Conservation (phyloP, 1,284 basidiomycete genomes). For the Butyriboletus appendiculatus region DNA sequence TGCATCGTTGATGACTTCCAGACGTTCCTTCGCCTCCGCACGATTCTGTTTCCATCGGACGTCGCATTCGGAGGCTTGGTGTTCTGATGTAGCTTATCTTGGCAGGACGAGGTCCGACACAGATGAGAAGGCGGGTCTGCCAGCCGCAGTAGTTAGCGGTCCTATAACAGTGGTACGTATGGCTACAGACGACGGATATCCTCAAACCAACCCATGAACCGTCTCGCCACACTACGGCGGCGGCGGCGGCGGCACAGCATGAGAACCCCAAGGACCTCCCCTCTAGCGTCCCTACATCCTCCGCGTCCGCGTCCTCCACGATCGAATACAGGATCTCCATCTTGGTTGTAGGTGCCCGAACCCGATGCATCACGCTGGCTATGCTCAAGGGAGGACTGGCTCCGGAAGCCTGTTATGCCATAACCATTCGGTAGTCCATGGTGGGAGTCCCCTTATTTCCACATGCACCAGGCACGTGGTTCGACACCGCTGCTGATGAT, state of each 20-base stretch:
- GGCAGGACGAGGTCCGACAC: too few species aligned
- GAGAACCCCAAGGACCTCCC: conserved; percentile 38
- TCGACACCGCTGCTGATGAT: conserved; percentile 1
- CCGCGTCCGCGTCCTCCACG: conserved; percentile 46
- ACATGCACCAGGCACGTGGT: conserved; percentile 1
- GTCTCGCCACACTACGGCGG: neutral
- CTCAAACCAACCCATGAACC: neutral
- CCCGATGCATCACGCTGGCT: neutral
- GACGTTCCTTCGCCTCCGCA: too few species aligned
- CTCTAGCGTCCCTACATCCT: conserved; percentile 45
- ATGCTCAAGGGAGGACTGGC: conserved; percentile 1
- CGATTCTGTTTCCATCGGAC: too few species aligned
- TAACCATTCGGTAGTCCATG: conserved; percentile 11
- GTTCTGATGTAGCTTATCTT: too few species aligned
- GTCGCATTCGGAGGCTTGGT: too few species aligned
- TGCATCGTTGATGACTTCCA: too few species aligned
- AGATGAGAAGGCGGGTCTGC: too few species aligned
- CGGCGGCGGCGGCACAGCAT: neutral
- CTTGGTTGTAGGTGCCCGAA: neutral
- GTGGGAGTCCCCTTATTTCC: neutral
- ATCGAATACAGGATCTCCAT: conserved; percentile 31
- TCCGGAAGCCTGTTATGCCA: neutral
- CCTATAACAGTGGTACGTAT: neutral
- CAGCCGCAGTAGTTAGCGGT: too few species aligned
- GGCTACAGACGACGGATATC: conserved; percentile 5